A percentile compares a stretch with the other conserved stretches of the same genome.
These are phyloP conservation scores for Boletus albobrunnescens DNA, from an alignment of 1,284 basidiomycete genomes.

Conservation along the genomic window DNA sequence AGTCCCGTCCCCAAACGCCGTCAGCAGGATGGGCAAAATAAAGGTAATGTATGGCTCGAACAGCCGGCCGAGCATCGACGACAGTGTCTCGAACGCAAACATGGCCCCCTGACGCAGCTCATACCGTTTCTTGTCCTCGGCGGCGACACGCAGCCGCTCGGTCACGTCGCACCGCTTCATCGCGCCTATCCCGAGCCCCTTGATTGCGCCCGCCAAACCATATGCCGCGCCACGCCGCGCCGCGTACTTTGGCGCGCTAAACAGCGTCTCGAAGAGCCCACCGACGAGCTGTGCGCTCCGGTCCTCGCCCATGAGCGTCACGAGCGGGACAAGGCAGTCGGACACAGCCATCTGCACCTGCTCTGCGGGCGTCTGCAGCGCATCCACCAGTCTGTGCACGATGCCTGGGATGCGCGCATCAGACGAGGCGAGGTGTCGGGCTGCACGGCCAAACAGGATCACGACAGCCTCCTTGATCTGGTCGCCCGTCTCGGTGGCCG, in stretches of 20 bases:
- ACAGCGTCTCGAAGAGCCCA: conserved; percentile 72
- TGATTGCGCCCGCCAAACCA: conserved; percentile 89
- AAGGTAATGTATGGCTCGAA: conserved; percentile 95
- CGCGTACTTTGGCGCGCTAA: conserved; percentile 83
- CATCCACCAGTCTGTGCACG: conserved; percentile 86
- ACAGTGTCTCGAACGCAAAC: conserved; percentile 93
- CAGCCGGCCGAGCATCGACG: conserved; percentile 78
- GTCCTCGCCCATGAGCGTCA: conserved; percentile 60
- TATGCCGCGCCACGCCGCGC: conserved; percentile 93
- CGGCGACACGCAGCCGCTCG: conserved; percentile 67
- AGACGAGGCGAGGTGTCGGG: conserved; percentile 77
- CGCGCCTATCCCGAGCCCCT: conserved; percentile 82
- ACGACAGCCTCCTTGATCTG: conserved; percentile 93
- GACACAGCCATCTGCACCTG: conserved; percentile 96
- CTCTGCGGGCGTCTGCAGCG: conserved; percentile 92
- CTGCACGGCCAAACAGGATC: conserved; percentile 91
- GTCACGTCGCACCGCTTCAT: conserved; percentile 86
- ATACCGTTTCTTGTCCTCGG: conserved; percentile 87
- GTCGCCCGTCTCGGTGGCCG: conserved; percentile 73
- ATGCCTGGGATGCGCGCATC: conserved; percentile 81
- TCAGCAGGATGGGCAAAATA: conserved; percentile 82
- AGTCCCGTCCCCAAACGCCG: conserved; percentile 85
- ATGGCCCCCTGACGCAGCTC: conserved; percentile 91
- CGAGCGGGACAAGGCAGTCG: conserved; percentile 88
- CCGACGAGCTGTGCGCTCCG: conserved; percentile 72